Conservation (phyloP, 768 basidiomycete species). For the Mycena leptocephala region DNA sequence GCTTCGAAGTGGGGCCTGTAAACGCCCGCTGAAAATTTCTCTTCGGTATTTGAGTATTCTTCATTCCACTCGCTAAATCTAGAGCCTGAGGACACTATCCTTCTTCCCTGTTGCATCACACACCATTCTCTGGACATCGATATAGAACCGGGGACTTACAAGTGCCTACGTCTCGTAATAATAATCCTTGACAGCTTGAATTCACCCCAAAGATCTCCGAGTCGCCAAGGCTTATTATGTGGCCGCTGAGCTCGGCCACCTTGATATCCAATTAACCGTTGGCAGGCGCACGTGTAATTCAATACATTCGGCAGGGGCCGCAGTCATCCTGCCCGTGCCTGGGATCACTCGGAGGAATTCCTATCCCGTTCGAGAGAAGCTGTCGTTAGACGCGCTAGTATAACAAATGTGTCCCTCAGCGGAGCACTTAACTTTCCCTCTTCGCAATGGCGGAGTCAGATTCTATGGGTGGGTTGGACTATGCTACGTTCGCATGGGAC, state of each 20-base stretch:
- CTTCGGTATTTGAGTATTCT: not conserved
- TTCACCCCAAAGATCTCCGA: not conserved
- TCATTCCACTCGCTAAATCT: not conserved
- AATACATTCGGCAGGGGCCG: not conserved
- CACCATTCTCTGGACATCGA: not conserved
- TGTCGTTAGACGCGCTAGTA: not conserved
- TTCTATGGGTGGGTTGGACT: constrained; percentile 1
- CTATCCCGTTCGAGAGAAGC: not conserved
- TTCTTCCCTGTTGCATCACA: not conserved
- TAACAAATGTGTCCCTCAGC: not conserved
- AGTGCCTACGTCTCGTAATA: not conserved
- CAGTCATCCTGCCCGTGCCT: not conserved
- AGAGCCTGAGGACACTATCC: not conserved
- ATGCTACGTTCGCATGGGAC: not conserved
- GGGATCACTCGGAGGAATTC: not conserved
- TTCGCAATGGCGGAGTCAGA: not conserved
- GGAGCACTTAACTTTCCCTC: not conserved
- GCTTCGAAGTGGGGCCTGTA: not conserved
- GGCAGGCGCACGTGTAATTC: too few species aligned
- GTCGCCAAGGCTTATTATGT: not conserved
- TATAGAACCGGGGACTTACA: not conserved
- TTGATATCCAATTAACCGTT: not conserved
- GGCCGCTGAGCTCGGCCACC: not conserved
- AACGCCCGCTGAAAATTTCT: not conserved
- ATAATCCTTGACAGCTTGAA: not conserved